phyloP scores from a whole-genome alignment of 768 basidiomycete species.

The Termitomyces eurrhizus region DNA sequence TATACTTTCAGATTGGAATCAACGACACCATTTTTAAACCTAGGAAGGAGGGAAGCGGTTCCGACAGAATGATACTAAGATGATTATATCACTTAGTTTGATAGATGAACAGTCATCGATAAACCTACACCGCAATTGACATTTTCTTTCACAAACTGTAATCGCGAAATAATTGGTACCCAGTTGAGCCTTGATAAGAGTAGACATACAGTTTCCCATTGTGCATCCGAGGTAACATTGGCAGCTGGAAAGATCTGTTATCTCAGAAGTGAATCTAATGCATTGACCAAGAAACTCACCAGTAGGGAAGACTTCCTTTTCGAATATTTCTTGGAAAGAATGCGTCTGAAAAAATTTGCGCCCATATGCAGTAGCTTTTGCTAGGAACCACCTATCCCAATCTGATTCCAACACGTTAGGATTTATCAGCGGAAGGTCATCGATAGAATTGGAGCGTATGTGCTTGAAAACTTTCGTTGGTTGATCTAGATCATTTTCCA shows the following conservation, averaged over 20 bases:
- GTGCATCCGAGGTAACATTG: conserved; percentile 17
- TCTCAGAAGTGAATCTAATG: neutral
- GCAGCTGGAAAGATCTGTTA: conserved; percentile 2
- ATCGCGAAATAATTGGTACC: neutral
- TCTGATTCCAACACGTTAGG: conserved; percentile 27
- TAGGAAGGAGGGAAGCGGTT: conserved; percentile 37
- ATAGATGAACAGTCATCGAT: neutral
- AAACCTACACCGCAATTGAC: conserved; percentile 23
- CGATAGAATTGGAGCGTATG: conserved; percentile 21
- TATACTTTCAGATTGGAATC: conserved; percentile 21
- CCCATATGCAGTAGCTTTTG: conserved; percentile 28
- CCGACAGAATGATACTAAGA: conserved; percentile 30
- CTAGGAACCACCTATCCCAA: conserved; percentile 29
- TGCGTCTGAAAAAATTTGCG: conserved; percentile 27
- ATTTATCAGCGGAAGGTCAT: conserved; percentile 25
- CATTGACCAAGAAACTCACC: conserved; percentile 7
- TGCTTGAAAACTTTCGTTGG: conserved; percentile 12
- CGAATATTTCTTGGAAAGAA: conserved; percentile 26
- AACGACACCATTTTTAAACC: conserved; percentile 21
- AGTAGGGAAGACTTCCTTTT: conserved; percentile 27
- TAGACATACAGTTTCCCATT: conserved; percentile 21
- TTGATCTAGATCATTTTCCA: neutral
- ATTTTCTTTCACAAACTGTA: conserved; percentile 21
- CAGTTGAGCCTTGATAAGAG: neutral
- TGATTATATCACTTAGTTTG: neutral